Conservation (phyloP, 2,329 filamentous ascomycete species). For the Aureobasidium pullulans region DNA sequence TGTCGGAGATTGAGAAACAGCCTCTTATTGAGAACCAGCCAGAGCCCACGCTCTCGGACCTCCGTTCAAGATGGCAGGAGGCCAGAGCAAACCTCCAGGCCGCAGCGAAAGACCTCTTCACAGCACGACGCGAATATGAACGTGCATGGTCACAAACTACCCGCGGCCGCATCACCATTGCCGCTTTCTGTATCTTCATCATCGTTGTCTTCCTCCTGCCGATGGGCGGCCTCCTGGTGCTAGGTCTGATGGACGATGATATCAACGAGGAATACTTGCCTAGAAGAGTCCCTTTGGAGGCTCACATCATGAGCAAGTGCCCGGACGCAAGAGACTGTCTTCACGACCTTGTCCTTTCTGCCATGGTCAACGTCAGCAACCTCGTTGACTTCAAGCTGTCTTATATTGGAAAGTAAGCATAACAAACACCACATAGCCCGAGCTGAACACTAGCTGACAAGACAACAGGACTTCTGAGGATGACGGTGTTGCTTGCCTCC, state of each 20-base stretch:
- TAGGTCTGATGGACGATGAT: constrained; percentile 24
- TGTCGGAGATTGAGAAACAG: constrained; percentile 13
- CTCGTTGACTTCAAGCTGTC: constrained; percentile 89
- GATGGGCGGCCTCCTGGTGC: constrained; percentile 19
- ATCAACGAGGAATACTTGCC: constrained; percentile 13
- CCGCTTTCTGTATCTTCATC: constrained; percentile 27
- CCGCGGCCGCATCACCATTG: constrained; percentile 20
- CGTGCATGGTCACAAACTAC: constrained; percentile 26
- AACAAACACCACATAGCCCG: neutral
- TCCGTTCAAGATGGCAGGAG: constrained; percentile 12
- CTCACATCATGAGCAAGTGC: constrained; percentile 92
- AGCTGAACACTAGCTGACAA: neutral
- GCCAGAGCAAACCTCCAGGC: constrained; percentile 4
- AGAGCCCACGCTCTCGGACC: constrained; percentile 13
- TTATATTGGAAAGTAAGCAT: constrained; percentile 70
- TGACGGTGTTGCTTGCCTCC: constrained; percentile 78
- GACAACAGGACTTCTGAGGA: constrained; percentile 51
- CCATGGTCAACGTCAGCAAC: constrained; percentile 72
- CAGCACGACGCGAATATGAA: constrained; percentile 27
- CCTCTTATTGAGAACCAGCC: constrained; percentile 9
- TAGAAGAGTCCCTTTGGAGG: constrained; percentile 66
- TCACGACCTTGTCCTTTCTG: constrained; percentile 69
- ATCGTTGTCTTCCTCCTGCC: constrained; percentile 22
- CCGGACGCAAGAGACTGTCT: constrained; percentile 84
- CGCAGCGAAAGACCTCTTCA: constrained; percentile 18